phyloP scores from a whole-genome alignment of 495 filamentous ascomycete species.

The Daldinia childiae region DNA sequence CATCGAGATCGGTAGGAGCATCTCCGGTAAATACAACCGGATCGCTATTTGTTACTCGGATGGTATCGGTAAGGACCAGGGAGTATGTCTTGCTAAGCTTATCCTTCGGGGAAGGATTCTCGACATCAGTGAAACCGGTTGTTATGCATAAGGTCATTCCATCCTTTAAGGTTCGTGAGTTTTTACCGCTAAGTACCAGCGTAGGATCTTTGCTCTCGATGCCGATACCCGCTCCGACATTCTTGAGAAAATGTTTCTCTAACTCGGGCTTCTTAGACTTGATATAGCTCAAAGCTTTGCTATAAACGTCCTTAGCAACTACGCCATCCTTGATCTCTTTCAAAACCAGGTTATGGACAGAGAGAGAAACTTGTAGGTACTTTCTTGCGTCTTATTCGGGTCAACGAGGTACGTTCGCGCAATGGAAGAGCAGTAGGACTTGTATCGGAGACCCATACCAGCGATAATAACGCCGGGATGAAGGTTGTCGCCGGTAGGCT shows the following conservation, averaged over 20 bases:
- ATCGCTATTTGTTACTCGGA: slow-evolving; percentile 81
- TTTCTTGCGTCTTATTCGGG: slow-evolving; percentile 93
- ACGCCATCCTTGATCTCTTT: slow-evolving; percentile 91
- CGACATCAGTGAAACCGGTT: slow-evolving; percentile 85
- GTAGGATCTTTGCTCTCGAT: slow-evolving; percentile 88
- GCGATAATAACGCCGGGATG: slow-evolving; percentile 93
- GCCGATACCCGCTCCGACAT: slow-evolving; percentile 87
- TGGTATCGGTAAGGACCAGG: slow-evolving; percentile 89
- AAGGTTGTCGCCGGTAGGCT: slow-evolving; percentile 83
- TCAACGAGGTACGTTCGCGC: slow-evolving; percentile 95
- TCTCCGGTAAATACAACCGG: slow-evolving; percentile 92
- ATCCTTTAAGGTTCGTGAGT: slow-evolving; percentile 81
- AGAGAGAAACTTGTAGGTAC: slow-evolving; percentile 90
- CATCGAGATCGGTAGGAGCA: slow-evolving; percentile 87
- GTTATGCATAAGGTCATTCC: slow-evolving; percentile 95
- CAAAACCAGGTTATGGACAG: slow-evolving; percentile 84
- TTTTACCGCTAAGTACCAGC: slow-evolving; percentile 85
- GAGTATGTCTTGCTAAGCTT: slow-evolving; percentile 88
- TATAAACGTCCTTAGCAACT: slow-evolving; percentile 87
- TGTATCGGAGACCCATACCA: slow-evolving; percentile 90
- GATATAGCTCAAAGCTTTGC: slow-evolving; percentile 80
- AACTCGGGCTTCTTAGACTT: slow-evolving; percentile 92
- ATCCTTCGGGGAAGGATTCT: slow-evolving; percentile 82
- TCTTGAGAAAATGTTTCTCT: slow-evolving; percentile 91
- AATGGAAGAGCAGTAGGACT: slow-evolving; percentile 90